Conservation (phyloP, 345 rosid genomes). For the Lumnitzera racemosa region DNA sequence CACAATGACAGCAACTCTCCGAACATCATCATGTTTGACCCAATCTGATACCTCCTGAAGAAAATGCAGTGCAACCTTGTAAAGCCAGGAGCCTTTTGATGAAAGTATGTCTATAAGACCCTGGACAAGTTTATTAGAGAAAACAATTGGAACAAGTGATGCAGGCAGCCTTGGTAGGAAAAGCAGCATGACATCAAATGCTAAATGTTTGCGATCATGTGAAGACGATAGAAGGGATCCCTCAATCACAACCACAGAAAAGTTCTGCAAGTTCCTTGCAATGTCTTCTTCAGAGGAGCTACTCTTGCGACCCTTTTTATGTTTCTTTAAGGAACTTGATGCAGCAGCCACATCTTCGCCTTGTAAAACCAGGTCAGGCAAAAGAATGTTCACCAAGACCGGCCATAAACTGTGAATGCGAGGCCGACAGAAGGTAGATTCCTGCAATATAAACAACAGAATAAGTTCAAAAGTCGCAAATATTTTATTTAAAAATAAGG, state of each 20-base stretch:
- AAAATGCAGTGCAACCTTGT: constrained; percentile 75
- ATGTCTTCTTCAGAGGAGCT: constrained; percentile 72
- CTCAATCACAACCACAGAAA: constrained; percentile 62
- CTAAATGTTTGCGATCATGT: constrained; percentile 94
- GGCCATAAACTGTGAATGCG: constrained; percentile 89
- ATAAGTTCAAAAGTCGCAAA: constrained; percentile 5
- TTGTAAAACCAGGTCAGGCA: constrained; percentile 62
- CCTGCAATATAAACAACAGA: constrained; percentile 40
- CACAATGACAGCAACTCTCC: constrained; percentile 72
- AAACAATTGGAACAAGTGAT: constrained; percentile 47
- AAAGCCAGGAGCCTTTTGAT: constrained; percentile 83
- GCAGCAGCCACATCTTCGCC: constrained; percentile 54
- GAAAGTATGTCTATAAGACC: constrained; percentile 85
- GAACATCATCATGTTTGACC: constrained; percentile 73
- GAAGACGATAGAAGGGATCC: constrained; percentile 74
- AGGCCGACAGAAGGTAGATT: constrained; percentile 94
- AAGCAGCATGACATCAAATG: constrained; percentile 69
- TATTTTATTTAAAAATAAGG: not conserved
- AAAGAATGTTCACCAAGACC: constrained; percentile 57
- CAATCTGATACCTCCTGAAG: constrained; percentile 58
- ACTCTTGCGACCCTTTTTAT: constrained; percentile 64
- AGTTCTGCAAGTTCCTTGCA: constrained; percentile 43
- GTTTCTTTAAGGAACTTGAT: constrained; percentile 70
- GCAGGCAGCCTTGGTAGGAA: constrained; percentile 83
- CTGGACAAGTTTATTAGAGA: constrained; percentile 78